These are phyloP conservation scores for Phytophthora agathidicida DNA, from an alignment of 352 stramenopile species.

Conservation along the genomic window DNA sequence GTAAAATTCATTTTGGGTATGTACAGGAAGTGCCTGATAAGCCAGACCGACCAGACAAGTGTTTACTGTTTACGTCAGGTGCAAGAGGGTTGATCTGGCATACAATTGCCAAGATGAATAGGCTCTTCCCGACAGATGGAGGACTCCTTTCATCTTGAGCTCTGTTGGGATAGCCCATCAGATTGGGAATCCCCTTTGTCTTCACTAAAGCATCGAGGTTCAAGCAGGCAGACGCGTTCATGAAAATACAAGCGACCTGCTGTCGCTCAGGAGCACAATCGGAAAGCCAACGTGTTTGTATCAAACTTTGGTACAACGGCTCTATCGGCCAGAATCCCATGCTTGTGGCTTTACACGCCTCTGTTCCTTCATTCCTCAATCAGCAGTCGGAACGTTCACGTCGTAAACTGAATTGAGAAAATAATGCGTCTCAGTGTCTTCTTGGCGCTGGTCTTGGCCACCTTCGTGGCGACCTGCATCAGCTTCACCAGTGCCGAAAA, in stretches of 20 bases:
- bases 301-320: too few species aligned
- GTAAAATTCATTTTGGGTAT: too few species aligned
- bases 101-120: not conserved
- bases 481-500: conserved; percentile 7
- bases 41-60: too few species aligned
- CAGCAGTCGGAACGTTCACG: not conserved
- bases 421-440: conserved; percentile 1
- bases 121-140: not conserved
- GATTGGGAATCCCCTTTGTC: not conserved
- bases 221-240: too few species aligned
- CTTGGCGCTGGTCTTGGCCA: conserved; percentile 2
- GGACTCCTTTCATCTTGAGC: too few species aligned
- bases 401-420: not conserved
- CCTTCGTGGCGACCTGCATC: conserved; percentile 5
- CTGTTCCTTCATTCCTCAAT: not conserved
- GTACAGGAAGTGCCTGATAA: too few species aligned
- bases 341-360: too few species aligned
- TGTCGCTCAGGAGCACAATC: not conserved
- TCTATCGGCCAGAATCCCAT: too few species aligned
- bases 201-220: too few species aligned
- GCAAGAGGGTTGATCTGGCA: too few species aligned
- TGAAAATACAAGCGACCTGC: not conserved
- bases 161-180: not conserved
- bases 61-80: too few species aligned
- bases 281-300: too few species aligned